Evolutionary conservation across 352 stramenopile species (phyloP).

Genomic region (Phytophthora sp.): DNA sequence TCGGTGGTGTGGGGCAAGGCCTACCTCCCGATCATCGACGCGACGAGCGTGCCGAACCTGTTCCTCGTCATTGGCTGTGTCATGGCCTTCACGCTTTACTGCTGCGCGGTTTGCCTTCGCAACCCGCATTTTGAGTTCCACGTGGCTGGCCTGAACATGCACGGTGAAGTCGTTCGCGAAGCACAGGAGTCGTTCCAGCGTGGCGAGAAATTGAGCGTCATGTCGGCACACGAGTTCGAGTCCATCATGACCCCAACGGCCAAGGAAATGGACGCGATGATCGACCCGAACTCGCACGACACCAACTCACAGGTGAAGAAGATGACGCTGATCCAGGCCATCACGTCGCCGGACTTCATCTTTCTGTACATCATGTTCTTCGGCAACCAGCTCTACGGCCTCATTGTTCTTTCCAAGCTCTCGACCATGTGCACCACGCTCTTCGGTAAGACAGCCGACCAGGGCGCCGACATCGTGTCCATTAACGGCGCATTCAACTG

Average conservation of each 20-base stretch:
- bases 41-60: slow-evolving; percentile 46
- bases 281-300: slow-evolving; percentile 19
- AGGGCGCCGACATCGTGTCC: slow-evolving; percentile 60
- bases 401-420: slow-evolving; percentile 73
- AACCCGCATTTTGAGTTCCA: slow-evolving; percentile 56
- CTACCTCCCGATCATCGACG: slow-evolving; percentile 61
- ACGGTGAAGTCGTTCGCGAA: slow-evolving; percentile 51
- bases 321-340: slow-evolving; percentile 56
- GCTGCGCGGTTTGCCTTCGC: slow-evolving; percentile 51
- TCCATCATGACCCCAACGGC: slow-evolving; percentile 41
- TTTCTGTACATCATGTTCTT: slow-evolving; percentile 82
- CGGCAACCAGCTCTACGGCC: slow-evolving; percentile 65
- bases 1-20: slow-evolving; percentile 72
- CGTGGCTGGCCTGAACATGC: slow-evolving; percentile 62
- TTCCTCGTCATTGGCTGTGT: slow-evolving; percentile 60
- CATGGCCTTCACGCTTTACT: slow-evolving; percentile 45
- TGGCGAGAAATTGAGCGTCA: slow-evolving; percentile 49
- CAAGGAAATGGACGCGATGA: slow-evolving; percentile 38
- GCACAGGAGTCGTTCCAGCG: slow-evolving; percentile 38
- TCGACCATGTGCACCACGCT: slow-evolving; percentile 60
- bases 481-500: slow-evolving; percentile 73
- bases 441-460: slow-evolving; percentile 45
- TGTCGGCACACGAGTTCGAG: slow-evolving; percentile 54
- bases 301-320: slow-evolving; percentile 51
- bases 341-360: slow-evolving; percentile 61